Base-by-base conservation (phyloP, 2,329 filamentous ascomycete genomes). In the Sarocladium brachiariae region DNA sequence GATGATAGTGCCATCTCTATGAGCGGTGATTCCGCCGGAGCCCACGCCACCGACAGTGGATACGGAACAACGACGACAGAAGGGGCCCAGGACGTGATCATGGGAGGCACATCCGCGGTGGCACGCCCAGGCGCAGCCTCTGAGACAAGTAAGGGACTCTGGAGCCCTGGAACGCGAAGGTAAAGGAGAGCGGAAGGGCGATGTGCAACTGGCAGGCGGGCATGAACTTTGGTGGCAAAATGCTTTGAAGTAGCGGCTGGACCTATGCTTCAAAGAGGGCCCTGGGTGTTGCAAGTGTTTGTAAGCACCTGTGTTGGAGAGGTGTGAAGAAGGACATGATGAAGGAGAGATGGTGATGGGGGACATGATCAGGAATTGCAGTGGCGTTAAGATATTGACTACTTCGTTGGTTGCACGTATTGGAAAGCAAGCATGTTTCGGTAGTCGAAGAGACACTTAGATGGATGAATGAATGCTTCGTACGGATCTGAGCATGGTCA, bases 131-230 rank as follows among this genome's bases (percentile, higher is more conserved):
- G 27, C 13, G 27, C 27, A 7, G 71, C 83, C 13, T 67, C 81
- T n/a, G 79, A 84, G 65, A 83, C 80, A 24, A 81, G 76, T 31
- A 83, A 80, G 58, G 81, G 81, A 2, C 64, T 86, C 51, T 86
- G 82, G 82, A 77, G 66, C 7, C 56, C 63, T 14, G 53, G 61
- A 18, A 51, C 60, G 47, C 59, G 59, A 47, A 58, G 62, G 50
- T 65, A 57, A 38, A n/a, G n/a, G n/a, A n/a, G 5, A n/a, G 8
- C 23, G 9, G 37, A 24, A 21, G 37, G 37, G 7, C 8, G 16
- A 41, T 37, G 16, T 37, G 16, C 39, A 45, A n/a, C n/a, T 45
- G 39, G 39, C 39, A 21, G 19, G 7, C 7, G n/a, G n/a, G n/a
- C n/a, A n/a, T n/a, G n/a, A n/a, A n/a, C n/a, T n/a, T n/a, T n/a